Base-by-base conservation (phyloP, 148 eudicot species). In the Suaeda aralocaspica region DNA sequence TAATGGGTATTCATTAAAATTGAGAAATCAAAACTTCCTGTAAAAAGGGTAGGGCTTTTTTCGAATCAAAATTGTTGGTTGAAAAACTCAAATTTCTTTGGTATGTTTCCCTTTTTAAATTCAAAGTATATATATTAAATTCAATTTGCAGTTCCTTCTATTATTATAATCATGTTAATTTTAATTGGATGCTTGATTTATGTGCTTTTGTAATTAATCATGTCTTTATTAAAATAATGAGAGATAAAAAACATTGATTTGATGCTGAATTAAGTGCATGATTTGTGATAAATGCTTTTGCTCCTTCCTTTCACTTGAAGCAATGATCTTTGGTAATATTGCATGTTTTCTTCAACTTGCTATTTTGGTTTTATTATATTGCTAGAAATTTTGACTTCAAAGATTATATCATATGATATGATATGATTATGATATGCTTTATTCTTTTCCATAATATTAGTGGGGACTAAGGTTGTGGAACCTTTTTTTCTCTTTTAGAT, bases 281-380 rank as follows among this genome's bases (percentile, higher is more conserved):
- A 67, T 67, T 58, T 28, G 52, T 19, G 52, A 30, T 6, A n/a
- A 34, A 70, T 29, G 16, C 12, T 24, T 53, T 55, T 63, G 34
- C 31, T 25, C 36, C 36, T 71, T 56, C 34, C 77, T 78, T 74
- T 39, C 57, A 41, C 57, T 55, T 48, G 74, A 78, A 73, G 78
- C 73, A 73, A 78, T 74, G 50, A 73, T 78, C 64, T 62, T n/a
- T n/a, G 59, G 58, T 58, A 71, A 4, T 28, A 44, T 57, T 61
- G 21, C 52, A 36, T 72, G 52, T 75, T 48, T 68, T 61, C 16
- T 34, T 39, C 46, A 30, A 29, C 64, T 64, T 45, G 10, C 44
- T 51, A 62, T 64, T 73, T 2, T 53, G 25, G 49, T 33, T 64
- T 31, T 66, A 59, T 39, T 58, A 33, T 42, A 50, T 22, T 63